These are phyloP conservation scores for Fusarium piperis DNA, from an alignment of 2,329 filamentous ascomycete genomes.

Conservation along the genomic window DNA sequence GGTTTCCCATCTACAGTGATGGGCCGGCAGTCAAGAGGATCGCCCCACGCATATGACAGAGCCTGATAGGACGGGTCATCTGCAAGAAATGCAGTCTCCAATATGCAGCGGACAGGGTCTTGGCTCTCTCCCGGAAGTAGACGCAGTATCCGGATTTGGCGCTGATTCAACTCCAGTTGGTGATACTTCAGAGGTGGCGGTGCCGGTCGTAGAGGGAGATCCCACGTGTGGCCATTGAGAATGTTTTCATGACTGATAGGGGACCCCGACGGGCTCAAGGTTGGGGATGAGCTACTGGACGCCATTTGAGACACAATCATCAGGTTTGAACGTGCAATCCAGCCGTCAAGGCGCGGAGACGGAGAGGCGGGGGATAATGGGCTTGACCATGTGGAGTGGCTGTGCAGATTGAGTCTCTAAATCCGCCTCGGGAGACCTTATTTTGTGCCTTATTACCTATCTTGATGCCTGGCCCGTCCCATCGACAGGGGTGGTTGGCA, in stretches of 20 bases:
- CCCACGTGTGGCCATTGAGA: background rate
- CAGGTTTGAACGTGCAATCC: background rate
- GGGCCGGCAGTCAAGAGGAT: background rate
- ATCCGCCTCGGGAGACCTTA: background rate
- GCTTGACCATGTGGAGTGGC: background rate
- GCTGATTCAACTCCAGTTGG: background rate
- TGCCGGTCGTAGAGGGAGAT: background rate
- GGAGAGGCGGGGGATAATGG: background rate
- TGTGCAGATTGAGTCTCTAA: background rate
- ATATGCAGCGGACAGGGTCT: background rate
- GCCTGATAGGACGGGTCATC: background rate
- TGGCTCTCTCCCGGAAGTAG: background rate
- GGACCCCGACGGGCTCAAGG: background rate
- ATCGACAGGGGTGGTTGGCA: background rate
- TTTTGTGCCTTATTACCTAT: background rate
- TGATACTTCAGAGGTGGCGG: background rate
- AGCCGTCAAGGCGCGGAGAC: background rate
- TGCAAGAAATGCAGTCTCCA: background rate
- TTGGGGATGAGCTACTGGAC: background rate
- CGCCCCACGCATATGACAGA: background rate
- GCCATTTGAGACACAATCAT: background rate
- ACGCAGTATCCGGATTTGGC: constrained; percentile 7
- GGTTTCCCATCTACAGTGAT: background rate
- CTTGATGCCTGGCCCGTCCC: background rate
- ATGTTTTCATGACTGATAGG: background rate